Conservation (phyloP, 2,329 filamentous ascomycete species). For the Fusarium floridanum region DNA sequence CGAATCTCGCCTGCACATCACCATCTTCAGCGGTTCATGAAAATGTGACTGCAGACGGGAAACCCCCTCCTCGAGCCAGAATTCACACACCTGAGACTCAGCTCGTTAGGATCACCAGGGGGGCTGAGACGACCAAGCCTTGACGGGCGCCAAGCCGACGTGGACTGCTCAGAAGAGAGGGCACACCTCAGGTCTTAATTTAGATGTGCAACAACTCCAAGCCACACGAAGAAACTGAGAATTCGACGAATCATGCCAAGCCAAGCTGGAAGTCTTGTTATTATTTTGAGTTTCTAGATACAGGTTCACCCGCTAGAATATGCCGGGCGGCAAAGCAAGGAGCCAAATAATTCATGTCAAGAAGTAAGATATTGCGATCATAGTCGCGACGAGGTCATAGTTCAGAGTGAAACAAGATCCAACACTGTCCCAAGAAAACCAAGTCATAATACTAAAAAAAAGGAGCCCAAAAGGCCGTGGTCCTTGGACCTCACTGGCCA, state of each 20-base stretch:
- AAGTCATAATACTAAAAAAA: conserved; percentile 6
- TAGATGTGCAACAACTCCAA: background rate
- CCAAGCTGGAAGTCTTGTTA: conserved; percentile 32
- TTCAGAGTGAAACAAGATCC: conserved; percentile 9
- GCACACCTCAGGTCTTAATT: background rate
- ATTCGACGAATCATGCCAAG: conserved; percentile 2
- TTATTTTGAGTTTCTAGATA: conserved; percentile 39
- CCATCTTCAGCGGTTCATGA: background rate
- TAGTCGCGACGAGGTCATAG: conserved; percentile 10
- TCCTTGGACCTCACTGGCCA: conserved; percentile 2
- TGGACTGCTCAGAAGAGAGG: background rate
- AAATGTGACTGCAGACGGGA: background rate
- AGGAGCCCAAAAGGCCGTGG: background rate
- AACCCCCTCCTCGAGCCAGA: background rate
- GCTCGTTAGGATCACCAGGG: background rate
- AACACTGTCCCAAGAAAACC: conserved; percentile 11
- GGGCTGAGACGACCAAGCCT: background rate
- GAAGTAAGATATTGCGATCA: conserved; percentile 17
- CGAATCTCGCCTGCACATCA: background rate
- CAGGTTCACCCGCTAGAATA: conserved; percentile 12
- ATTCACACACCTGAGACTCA: background rate
- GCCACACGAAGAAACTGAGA: background rate
- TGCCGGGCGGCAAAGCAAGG: background rate
- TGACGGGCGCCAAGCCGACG: background rate
- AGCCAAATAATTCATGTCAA: conserved; percentile 6